Conservation (phyloP, 768 basidiomycete species). For the Leccinum barrowsii region DNA sequence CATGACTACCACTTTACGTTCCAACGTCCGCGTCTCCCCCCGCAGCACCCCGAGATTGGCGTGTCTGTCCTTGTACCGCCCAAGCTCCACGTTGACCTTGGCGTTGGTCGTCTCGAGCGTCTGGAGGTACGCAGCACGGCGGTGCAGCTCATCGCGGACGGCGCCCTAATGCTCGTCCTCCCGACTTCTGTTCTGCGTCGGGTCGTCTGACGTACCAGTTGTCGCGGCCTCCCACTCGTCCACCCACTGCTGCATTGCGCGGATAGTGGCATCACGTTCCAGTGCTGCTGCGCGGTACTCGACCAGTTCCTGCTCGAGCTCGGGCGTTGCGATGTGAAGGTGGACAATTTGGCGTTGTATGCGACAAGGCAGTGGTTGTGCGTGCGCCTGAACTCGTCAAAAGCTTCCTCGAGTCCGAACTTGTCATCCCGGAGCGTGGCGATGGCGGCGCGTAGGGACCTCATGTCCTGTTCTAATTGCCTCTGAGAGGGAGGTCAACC, state of each 20-base stretch:
- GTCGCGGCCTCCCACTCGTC: conserved; percentile 41
- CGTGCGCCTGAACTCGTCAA: conserved; percentile 44
- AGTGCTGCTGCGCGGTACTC: conserved; percentile 41
- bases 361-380: conserved; percentile 48
- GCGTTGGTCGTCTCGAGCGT: conserved; percentile 58
- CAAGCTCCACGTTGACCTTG: conserved; percentile 51
- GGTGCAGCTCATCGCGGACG: conserved; percentile 64
- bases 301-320: conserved; percentile 45
- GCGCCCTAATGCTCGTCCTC: conserved; percentile 59
- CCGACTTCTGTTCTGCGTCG: conserved; percentile 8
- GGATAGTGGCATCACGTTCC: conserved; percentile 37
- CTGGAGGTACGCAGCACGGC: conserved; percentile 59
- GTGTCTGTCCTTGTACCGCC: conserved; percentile 49
- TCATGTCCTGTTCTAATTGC: conserved; percentile 49
- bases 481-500: conserved; percentile 23
- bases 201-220: conserved; percentile 14
- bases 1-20: conserved; percentile 45
- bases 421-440: conserved; percentile 52
- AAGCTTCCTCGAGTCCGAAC: conserved; percentile 58
- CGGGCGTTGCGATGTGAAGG: conserved; percentile 42
- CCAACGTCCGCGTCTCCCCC: conserved; percentile 69
- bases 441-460: conserved; percentile 46
- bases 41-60: conserved; percentile 63
- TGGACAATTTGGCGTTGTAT: conserved; percentile 49
- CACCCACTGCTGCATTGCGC: conserved; percentile 45